These are phyloP conservation scores for Xylaria sp. DNA, from an alignment of 2,329 filamentous ascomycete species.

Conservation along the genomic window DNA sequence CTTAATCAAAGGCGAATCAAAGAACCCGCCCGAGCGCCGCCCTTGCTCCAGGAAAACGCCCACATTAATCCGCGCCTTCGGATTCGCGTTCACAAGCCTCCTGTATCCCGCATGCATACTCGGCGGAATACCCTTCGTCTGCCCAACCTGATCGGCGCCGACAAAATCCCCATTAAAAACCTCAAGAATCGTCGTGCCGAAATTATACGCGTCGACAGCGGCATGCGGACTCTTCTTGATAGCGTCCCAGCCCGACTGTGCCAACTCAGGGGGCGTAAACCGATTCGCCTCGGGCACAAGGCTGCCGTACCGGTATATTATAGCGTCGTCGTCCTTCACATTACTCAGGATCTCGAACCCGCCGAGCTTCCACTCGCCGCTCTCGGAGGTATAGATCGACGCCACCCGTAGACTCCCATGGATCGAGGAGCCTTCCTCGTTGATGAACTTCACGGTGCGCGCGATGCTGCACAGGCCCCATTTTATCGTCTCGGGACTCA, in stretches of 20 bases:
- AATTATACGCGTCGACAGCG: conserved; percentile 82
- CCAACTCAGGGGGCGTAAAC: conserved; percentile 83
- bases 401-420: conserved; percentile 81
- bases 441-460: conserved; percentile 92
- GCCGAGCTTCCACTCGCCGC: conserved; percentile 94
- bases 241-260: conserved; percentile 81
- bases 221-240: conserved; percentile 77
- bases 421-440: conserved; percentile 84
- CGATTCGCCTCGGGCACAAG: conserved; percentile 77
- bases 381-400: conserved; percentile 89
- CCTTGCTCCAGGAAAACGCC: conserved; percentile 88
- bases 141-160: conserved; percentile 72
- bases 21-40: conserved; percentile 74
- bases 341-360: conserved; percentile 92
- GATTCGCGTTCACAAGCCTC: conserved; percentile 79
- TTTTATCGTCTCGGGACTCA: conserved; percentile 89
- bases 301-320: conserved; percentile 90
- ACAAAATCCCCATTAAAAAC: conserved; percentile 83
- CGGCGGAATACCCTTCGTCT: conserved; percentile 79
- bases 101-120: conserved; percentile 90
- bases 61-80: conserved; percentile 80
- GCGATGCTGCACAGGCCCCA: conserved; percentile 89
- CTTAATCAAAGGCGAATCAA: conserved; percentile 87
- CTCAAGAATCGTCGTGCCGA: conserved; percentile 79
- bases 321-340: conserved; percentile 89